phyloP scores from a whole-genome alignment of 495 filamentous ascomycete species.

The Glarea lozoyensis region DNA sequence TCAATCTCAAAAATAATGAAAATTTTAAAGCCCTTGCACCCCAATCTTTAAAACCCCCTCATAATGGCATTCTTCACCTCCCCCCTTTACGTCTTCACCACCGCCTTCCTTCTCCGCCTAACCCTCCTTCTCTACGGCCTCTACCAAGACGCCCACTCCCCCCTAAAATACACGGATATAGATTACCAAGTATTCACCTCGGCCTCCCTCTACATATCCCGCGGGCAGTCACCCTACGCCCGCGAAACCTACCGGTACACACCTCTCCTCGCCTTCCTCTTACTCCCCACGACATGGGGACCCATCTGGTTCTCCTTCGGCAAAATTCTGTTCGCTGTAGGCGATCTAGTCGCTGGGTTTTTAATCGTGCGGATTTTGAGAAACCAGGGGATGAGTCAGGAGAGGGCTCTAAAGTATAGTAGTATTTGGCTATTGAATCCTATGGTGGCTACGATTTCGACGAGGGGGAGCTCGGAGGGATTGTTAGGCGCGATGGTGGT shows the following conservation, averaged over 20 bases:
- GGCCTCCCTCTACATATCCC: constrained; percentile 69
- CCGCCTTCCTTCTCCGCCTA: constrained; percentile 58
- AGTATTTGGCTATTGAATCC: constrained; percentile 91
- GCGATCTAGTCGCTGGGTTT: constrained; percentile 82
- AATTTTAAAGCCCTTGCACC: constrained; percentile 7
- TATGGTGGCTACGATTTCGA: constrained; percentile 96
- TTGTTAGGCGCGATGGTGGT: constrained; percentile 76
- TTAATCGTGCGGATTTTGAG: constrained; percentile 61
- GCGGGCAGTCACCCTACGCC: constrained; percentile 59
- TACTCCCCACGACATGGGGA: constrained; percentile 68
- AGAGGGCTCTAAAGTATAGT: constrained; percentile 59
- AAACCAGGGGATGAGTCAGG: constrained; percentile 23
- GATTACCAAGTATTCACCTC: constrained; percentile 99
- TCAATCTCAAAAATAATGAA: background rate
- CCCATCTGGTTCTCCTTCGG: constrained; percentile 70
- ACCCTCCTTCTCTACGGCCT: constrained; percentile 76
- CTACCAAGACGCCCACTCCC: constrained; percentile 81
- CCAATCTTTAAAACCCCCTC: too few species aligned
- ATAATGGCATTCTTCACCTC: constrained; percentile 19
- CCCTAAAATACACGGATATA: constrained; percentile 96
- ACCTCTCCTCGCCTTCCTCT: constrained; percentile 80
- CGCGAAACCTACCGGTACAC: constrained; percentile 97
- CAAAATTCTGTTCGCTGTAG: constrained; percentile 75
- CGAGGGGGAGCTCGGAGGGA: constrained; percentile 87
- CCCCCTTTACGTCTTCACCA: constrained; percentile 44